Percentiles rank a stretch among this genome's conserved stretches.
Evolutionary conservation across 257 asterid genomes (phyloP).

Genomic region (Petunia axillaris): DNA sequence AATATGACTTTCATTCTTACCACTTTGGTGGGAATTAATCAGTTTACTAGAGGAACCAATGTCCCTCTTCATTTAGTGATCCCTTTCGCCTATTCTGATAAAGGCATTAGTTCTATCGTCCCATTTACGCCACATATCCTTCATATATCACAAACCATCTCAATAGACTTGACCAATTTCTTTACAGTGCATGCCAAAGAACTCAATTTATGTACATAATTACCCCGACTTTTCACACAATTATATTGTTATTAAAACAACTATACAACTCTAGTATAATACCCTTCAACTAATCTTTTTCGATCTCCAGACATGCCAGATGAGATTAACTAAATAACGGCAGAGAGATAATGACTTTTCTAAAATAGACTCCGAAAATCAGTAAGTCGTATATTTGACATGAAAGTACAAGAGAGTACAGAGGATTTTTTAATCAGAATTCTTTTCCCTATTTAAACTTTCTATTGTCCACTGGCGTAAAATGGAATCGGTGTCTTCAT

Average conservation of each 20-base stretch:
- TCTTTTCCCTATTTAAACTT: not conserved
- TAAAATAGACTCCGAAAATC: slow-evolving; percentile 12
- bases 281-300: not conserved
- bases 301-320: slow-evolving; percentile 2
- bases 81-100: not conserved
- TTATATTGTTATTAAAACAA: not conserved
- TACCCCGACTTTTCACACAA: not conserved
- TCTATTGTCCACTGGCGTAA: not conserved
- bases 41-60: not conserved
- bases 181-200: not conserved
- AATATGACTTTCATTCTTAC: not conserved
- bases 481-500: not conserved
- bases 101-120: not conserved
- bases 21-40: not conserved
- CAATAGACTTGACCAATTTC: not conserved
- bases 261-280: not conserved
- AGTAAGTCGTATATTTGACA: not conserved
- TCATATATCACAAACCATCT: not conserved
- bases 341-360: not conserved
- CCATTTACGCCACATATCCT: not conserved
- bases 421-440: not conserved
- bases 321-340: not conserved
- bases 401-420: too few species aligned
- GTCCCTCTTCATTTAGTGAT: not conserved
- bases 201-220: not conserved